Base-by-base conservation (phyloP, 2,329 filamentous ascomycete genomes). In the Ophiostoma fasciatum region DNA sequence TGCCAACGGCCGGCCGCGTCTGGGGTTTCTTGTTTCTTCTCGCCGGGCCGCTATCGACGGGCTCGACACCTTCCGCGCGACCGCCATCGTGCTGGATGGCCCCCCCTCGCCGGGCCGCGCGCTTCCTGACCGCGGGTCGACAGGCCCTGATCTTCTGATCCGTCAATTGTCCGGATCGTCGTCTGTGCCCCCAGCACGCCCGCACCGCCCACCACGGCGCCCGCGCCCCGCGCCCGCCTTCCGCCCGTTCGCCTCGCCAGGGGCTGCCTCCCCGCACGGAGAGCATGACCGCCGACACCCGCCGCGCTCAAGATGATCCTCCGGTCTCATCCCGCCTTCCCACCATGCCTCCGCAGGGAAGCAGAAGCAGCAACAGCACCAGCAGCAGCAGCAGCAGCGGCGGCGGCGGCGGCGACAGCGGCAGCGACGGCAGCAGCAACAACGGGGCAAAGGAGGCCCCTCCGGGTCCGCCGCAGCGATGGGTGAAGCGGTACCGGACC, bases 401-500 rank as follows among this genome's bases (percentile, higher is more conserved):
- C 26, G 20, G 8, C 22, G 22, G 22, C 22, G 9, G 22, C 12
- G 22, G 22, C 22, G 22, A 23, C 23, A 42, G 40, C 32, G 40
- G 31, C 26, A 40, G 28, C 31, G 40, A 35, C 11, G 28, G 17
- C 44, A 36, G 33, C 29, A 42, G 35, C 28, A 22, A 18, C 29
- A 27, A 2, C 23, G 8, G 17, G 13, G 19, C 22, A 9, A 8
- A 15, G 12, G 15, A n/a, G 33, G 28, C 28, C 26, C 25, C 29
- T 12, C 36, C 38, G 19, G 18, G 17, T 19, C 26, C 46, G 26
- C 39, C 47, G 21, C 48, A 50, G 43, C 57, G 56, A 48, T 78
- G 78, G 62, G 64, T 79, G 50, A 85, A 83, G 61, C 70, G 68
- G 46, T 88, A 90, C 57, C 72, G 81, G 45, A 87, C 79, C 33